Evolutionary conservation across 78 protist species (phyloP).

Genomic region (Speleostelium caveatum): DNA sequence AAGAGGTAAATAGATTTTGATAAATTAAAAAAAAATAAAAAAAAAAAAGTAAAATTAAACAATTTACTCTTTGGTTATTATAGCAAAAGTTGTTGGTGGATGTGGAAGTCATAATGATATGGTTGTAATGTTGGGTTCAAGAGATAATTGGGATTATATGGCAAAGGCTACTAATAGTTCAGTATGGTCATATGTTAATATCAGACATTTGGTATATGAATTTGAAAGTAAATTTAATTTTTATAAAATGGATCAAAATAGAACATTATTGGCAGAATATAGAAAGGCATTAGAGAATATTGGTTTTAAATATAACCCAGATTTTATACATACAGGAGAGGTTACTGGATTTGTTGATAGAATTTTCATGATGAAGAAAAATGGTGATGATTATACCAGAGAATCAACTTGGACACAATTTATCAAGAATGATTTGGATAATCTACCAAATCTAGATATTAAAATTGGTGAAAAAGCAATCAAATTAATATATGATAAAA

Average conservation of each 20-base stretch:
- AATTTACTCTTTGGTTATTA: no score
- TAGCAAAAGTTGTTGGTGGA: slow-evolving; percentile 19
- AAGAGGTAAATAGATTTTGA: no score
- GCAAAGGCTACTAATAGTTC: neutral
- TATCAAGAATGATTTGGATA: neutral
- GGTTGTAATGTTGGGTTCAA: neutral
- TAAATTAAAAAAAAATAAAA: no score
- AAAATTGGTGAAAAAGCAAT: neutral
- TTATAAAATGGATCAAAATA: neutral
- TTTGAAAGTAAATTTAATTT: neutral
- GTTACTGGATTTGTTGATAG: neutral
- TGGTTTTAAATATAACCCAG: neutral
- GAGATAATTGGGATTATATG: neutral
- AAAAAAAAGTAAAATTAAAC: no score
- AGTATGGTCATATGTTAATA: neutral
- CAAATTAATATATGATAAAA: neutral
- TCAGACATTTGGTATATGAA: neutral
- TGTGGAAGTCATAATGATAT: slow-evolving; percentile 1
- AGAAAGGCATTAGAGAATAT: neutral
- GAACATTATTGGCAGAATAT: neutral
- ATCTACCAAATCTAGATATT: neutral
- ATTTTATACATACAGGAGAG: neutral
- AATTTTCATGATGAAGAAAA: neutral
- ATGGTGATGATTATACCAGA: neutral
- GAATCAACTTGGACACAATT: neutral